These are phyloP conservation scores for Cucumis cinereus DNA, from an alignment of 306 rosid species.

Conservation along the genomic window DNA sequence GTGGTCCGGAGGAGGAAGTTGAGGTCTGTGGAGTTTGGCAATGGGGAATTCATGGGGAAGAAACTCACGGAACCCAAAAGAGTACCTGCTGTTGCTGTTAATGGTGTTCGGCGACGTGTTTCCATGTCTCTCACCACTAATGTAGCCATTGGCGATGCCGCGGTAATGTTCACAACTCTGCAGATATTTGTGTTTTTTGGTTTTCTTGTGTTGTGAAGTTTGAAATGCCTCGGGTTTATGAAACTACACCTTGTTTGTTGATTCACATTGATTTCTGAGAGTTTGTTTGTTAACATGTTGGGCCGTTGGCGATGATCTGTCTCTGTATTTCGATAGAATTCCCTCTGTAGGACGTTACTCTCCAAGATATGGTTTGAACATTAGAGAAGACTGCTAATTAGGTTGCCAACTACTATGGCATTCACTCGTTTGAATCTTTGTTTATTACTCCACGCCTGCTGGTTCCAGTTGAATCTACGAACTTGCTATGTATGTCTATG, in stretches of 20 bases:
- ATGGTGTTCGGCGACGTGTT: conserved; percentile 12
- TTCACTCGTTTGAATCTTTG: background rate
- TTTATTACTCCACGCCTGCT: background rate
- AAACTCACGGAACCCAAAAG: conserved; percentile 22
- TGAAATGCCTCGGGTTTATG: background rate
- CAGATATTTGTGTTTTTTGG: background rate
- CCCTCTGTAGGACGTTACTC: background rate
- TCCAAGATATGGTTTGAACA: background rate
- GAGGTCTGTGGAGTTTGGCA: conserved; percentile 21
- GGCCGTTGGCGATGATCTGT: background rate
- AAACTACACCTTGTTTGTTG: background rate
- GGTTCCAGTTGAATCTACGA: background rate
- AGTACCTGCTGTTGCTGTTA: background rate
- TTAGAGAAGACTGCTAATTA: background rate
- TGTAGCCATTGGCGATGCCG: conserved; percentile 7
- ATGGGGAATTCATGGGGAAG: conserved; percentile 41
- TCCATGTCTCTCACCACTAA: conserved; percentile 28
- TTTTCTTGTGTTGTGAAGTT: background rate
- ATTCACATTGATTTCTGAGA: background rate
- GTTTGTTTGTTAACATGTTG: background rate
- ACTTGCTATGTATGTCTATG: background rate
- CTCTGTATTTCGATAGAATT: background rate
- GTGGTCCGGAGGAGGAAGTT: conserved; percentile 19
- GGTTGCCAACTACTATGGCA: background rate
- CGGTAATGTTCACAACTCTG: conserved; percentile 10